Evolutionary conservation across 225 moss, liverwort and hornwort species (phyloP).

Genomic region (Neckera pumila): DNA sequence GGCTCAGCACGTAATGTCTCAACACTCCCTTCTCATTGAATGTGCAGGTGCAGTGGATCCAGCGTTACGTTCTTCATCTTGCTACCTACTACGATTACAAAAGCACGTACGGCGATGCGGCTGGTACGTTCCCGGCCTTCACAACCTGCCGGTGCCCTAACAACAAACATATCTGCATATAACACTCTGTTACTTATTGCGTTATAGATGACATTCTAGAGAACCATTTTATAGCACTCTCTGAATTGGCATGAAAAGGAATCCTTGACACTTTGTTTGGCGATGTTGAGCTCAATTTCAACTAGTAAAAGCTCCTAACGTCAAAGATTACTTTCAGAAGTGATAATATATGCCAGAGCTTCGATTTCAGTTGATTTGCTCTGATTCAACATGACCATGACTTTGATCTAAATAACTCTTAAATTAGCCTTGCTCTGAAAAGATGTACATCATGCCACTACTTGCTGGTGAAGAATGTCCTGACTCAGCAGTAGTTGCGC

Average conservation of each 20-base stretch:
- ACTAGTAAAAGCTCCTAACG: background rate
- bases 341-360: background rate
- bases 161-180: too few species aligned
- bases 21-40: slow-evolving; percentile 23
- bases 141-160: background rate
- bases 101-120: background rate
- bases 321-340: background rate
- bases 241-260: background rate
- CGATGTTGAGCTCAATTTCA: background rate
- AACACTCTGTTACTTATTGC: too few species aligned
- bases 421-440: background rate
- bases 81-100: background rate
- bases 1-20: slow-evolving; percentile 11
- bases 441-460: background rate
- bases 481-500: background rate
- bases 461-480: background rate
- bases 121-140: background rate
- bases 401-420: background rate
- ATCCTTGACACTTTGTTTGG: background rate
- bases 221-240: background rate
- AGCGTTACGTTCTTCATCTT: slow-evolving; percentile 1
- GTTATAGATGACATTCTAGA: background rate
- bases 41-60: slow-evolving; percentile 30
- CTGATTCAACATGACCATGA: background rate
- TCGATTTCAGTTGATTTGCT: background rate